phyloP scores from a whole-genome alignment of 495 filamentous ascomycete genomes.

The Rhypophila decipiens region DNA sequence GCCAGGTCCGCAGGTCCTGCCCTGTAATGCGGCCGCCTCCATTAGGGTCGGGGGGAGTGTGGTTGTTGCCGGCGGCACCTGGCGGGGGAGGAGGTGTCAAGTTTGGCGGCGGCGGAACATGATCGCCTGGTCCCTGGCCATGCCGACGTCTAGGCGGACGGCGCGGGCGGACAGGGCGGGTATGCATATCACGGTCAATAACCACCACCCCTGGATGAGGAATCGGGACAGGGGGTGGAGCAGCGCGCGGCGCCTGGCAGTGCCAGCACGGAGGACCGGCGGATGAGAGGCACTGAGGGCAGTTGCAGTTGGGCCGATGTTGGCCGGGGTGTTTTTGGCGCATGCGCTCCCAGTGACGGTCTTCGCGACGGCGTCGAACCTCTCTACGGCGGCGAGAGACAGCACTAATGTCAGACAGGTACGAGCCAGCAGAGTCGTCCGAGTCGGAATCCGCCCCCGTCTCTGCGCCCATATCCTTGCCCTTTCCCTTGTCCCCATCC shows the following conservation, averaged over 20 bases:
- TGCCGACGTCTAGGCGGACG: slow-evolving; percentile 9
- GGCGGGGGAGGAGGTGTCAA: slow-evolving; percentile 4
- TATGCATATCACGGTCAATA: slow-evolving; percentile 5
- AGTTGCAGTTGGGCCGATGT: slow-evolving; percentile 38
- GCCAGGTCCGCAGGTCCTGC: slow-evolving; percentile 40
- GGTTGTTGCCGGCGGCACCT: not conserved
- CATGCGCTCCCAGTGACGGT: slow-evolving; percentile 31
- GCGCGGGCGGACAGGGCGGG: not conserved
- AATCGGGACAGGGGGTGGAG: slow-evolving; percentile 22
- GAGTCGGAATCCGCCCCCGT: slow-evolving; percentile 26
- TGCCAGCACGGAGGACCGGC: slow-evolving; percentile 37
- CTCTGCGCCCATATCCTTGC: slow-evolving; percentile 16
- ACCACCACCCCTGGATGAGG: slow-evolving; percentile 14
- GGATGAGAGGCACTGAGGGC: slow-evolving; percentile 29
- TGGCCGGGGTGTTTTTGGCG: slow-evolving; percentile 34
- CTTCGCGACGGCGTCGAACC: slow-evolving; percentile 27
- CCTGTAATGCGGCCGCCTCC: slow-evolving; percentile 26
- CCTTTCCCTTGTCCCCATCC: slow-evolving; percentile 34
- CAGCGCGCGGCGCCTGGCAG: slow-evolving; percentile 34
- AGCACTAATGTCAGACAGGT: slow-evolving; percentile 29
- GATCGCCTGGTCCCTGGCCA: slow-evolving; percentile 8
- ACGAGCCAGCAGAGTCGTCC: slow-evolving; percentile 21
- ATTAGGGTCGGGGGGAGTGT: slow-evolving; percentile 5
- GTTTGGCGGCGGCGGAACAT: slow-evolving; percentile 6
- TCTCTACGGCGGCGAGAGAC: slow-evolving; percentile 28